A percentile compares a stretch with the other conserved stretches of the same genome.
phyloP scores from a whole-genome alignment of 805 yeast species.

The Candida insectalens region DNA sequence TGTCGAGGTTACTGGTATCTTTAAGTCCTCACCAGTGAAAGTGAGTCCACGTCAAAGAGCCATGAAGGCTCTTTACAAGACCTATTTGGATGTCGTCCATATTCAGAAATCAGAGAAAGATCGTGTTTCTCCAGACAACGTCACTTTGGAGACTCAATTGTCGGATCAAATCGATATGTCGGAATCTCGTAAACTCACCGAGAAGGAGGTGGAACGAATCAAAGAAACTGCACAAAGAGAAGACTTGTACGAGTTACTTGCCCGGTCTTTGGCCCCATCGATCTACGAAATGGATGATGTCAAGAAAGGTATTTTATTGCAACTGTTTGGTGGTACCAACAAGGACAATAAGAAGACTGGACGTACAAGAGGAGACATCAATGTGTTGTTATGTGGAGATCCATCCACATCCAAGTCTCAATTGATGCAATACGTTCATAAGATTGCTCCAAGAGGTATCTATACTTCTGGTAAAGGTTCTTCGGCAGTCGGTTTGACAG shows the following conservation, averaged over 20 bases:
- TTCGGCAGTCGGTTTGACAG: constrained; percentile 98
- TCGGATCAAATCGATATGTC: constrained; percentile 63
- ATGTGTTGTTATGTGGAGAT: constrained; percentile 89
- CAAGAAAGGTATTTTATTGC: constrained; percentile 87
- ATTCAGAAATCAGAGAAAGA: constrained; percentile 76
- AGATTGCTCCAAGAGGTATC: constrained; percentile 95
- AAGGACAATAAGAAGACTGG: constrained; percentile 87
- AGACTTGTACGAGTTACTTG: constrained; percentile 76
- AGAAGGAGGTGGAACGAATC: constrained; percentile 60
- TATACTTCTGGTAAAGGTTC: constrained; percentile 98
- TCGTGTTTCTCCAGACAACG: constrained; percentile 70
- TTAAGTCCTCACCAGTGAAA: constrained; percentile 86
- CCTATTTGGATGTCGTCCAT: constrained; percentile 91
- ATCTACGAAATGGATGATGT: constrained; percentile 95
- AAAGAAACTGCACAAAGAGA: constrained; percentile 50
- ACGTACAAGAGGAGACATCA: constrained; percentile 91
- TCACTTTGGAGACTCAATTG: constrained; percentile 54
- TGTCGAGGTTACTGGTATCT: constrained; percentile 90
- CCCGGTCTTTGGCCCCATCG: constrained; percentile 94
- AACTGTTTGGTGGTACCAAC: constrained; percentile 92
- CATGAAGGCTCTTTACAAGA: constrained; percentile 76
- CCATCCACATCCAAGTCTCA: constrained; percentile 98
- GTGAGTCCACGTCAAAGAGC: constrained; percentile 80
- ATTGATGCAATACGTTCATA: constrained; percentile 86
- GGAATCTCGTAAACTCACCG: constrained; percentile 60